Percentiles rank a stretch among this genome's conserved stretches.
Evolutionary conservation across 2,329 filamentous ascomycete genomes (phyloP).

Genomic region (Sporothrix humicola): DNA sequence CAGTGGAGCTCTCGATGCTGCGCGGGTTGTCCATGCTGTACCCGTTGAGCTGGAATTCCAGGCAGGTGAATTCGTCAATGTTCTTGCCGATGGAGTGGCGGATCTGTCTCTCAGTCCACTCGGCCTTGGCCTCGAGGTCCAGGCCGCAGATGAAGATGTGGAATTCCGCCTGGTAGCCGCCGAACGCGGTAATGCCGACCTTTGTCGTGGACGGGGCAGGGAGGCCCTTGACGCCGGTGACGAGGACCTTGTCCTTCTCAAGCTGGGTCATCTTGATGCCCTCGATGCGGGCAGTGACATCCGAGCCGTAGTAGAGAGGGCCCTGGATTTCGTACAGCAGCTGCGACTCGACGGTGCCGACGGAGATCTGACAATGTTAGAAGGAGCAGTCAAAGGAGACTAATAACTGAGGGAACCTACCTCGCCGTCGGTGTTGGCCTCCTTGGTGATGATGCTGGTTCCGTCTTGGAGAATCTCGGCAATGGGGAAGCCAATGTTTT

Average conservation of each 20-base stretch:
- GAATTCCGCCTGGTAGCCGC: conserved; percentile 41
- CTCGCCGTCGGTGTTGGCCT: conserved; percentile 38
- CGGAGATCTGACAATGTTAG: conserved; percentile 13
- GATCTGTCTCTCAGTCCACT: conserved; percentile 40
- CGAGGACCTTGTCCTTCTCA: conserved; percentile 43
- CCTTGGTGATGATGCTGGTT: conserved; percentile 41
- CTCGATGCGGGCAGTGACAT: conserved; percentile 44
- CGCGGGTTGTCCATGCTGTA: conserved; percentile 41
- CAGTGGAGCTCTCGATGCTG: conserved; percentile 46
- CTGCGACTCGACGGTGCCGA: conserved; percentile 40
- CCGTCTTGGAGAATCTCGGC: conserved; percentile 55
- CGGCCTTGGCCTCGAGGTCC: conserved; percentile 34
- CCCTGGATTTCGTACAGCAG: conserved; percentile 50
- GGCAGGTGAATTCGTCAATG: conserved; percentile 38
- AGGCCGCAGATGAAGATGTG: conserved; percentile 34
- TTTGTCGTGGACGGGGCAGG: conserved; percentile 45
- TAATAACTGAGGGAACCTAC: not conserved
- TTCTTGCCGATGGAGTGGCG: conserved; percentile 41
- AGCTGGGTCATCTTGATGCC: conserved; percentile 53
- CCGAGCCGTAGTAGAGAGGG: conserved; percentile 45
- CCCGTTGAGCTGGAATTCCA: conserved; percentile 44
- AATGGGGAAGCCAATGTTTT: conserved; percentile 55
- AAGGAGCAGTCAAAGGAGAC: not conserved
- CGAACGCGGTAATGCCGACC: conserved; percentile 40
- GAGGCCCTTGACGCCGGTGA: conserved; percentile 45